A percentile compares a stretch with the other conserved stretches of the same genome.
phyloP scores from a whole-genome alignment of 2,329 filamentous ascomycete genomes.

The Colletotrichum spinosum region DNA sequence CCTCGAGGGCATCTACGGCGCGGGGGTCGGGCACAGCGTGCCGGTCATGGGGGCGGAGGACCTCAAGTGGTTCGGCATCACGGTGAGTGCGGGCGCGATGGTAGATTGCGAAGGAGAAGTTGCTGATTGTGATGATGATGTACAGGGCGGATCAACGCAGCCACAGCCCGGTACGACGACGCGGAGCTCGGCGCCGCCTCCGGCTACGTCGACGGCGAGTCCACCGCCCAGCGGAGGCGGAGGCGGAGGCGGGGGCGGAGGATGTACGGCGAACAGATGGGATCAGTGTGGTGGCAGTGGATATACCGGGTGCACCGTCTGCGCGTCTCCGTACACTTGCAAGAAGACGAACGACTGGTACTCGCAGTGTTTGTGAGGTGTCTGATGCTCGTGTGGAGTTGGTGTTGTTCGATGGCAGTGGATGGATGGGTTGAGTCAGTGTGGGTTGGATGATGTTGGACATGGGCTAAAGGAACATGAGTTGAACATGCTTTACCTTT shows the following conservation, averaged over 20 bases:
- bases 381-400: background rate
- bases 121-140: background rate
- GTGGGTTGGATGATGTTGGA: too few relatives aligned
- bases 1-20: slow-evolving; percentile 48
- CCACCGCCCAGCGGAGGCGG: slow-evolving; percentile 7
- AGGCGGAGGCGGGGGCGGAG: slow-evolving; percentile 16
- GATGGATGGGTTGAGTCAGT: background rate
- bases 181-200: slow-evolving; percentile 22
- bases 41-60: slow-evolving; percentile 45
- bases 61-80: slow-evolving; percentile 41
- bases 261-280: slow-evolving; percentile 32
- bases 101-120: background rate
- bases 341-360: slow-evolving; percentile 36
- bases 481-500: too few relatives aligned
- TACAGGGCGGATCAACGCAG: slow-evolving; percentile 13
- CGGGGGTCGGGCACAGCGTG: slow-evolving; percentile 47
- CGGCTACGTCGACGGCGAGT: slow-evolving; percentile 30
- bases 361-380: slow-evolving; percentile 36
- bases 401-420: background rate
- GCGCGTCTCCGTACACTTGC: slow-evolving; percentile 36
- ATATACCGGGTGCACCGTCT: slow-evolving; percentile 33
- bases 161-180: slow-evolving; percentile 33
- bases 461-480: too few relatives aligned
- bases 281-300: slow-evolving; percentile 40
- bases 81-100: background rate